Base-by-base conservation (phyloP, 768 basidiomycete genomes). In the Postia placenta region DNA sequence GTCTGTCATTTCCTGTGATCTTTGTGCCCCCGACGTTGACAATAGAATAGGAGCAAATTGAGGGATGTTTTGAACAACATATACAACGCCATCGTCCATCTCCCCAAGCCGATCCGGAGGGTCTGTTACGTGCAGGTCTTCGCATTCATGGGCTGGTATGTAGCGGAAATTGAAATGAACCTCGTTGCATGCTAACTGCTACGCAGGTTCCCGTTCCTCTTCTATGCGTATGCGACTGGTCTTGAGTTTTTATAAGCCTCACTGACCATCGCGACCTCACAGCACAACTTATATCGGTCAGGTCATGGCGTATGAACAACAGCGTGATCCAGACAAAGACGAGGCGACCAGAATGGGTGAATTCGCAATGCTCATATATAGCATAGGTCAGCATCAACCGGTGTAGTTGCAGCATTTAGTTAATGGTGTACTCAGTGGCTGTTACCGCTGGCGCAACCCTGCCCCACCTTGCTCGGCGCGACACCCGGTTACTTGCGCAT, bases 61-160 rank as follows among this genome's bases (percentile, higher is more conserved):
- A 64, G 73, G n/a, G 88, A 92, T 53, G 72, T 92, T n/a, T 61
- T 92, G 35, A 69, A 76, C 38, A 92, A 88, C 57, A 96, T 97
- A 37, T 78, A 79, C 55, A 72, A 64, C 25, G 85, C 93, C 4
- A 71, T 91, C 9, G 61, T 78, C 37, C 82, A 81, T 42, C 77
- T 97, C 39, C 94, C 94, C 0, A 81, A 78, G 54, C 85, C 92
- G 11, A 84, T 97, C 38, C 80, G 83, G 43, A 79, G 89, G 23
- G 94, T 97, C 11, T 97, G 94, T 64, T 83, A 85, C 60, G 93
- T 96, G 2, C 94, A 97, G 61, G 67, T 97, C 15, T 94, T 91
- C 62, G 93, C 94, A 2, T 97, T 95, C 64, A 95, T 95, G 91
- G 92, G 91, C 56, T 97, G 94, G 90, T 86, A 57, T 24, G 80